Evolutionary conservation across 1,284 basidiomycete species (phyloP).

Genomic region (Ustilago bromivora): DNA sequence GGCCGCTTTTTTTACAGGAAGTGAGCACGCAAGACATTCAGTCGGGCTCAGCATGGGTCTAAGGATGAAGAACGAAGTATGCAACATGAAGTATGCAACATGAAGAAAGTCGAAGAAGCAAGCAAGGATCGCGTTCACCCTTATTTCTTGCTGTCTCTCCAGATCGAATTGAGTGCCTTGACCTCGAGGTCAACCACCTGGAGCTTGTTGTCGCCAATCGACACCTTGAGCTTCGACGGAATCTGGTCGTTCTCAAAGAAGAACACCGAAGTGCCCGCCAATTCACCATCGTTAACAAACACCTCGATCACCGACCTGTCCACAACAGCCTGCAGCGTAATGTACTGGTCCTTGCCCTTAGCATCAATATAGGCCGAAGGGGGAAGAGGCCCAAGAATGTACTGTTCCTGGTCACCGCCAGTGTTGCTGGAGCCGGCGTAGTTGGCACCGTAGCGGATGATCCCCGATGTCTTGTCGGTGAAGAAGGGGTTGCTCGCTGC

Average conservation of each 20-base stretch:
- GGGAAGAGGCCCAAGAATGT: conserved; percentile 36
- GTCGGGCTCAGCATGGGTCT: conserved; percentile 3
- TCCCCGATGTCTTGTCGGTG: conserved; percentile 65
- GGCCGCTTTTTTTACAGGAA: neutral
- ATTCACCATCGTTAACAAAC: conserved; percentile 65
- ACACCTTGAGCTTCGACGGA: conserved; percentile 38
- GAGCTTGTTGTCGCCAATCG: conserved; percentile 49
- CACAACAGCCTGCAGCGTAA: conserved; percentile 57
- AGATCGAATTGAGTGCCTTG: conserved; percentile 45
- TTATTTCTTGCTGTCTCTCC: conserved; percentile 38
- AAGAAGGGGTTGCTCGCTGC: conserved; percentile 66
- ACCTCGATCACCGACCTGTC: conserved; percentile 68
- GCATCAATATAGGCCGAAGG: conserved; percentile 24
- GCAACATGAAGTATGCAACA: neutral
- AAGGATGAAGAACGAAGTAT: too few relatives aligned
- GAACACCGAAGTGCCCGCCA: conserved; percentile 48
- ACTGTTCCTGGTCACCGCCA: conserved; percentile 17
- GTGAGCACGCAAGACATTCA: conserved; percentile 9
- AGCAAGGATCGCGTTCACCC: neutral
- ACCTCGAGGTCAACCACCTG: conserved; percentile 40
- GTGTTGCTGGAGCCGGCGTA: conserved; percentile 24
- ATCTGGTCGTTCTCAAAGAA: conserved; percentile 55
- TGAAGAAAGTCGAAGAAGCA: neutral
- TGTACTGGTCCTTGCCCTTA: conserved; percentile 27
- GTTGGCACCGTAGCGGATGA: conserved; percentile 44